A percentile compares a stretch with the other conserved stretches of the same genome.
Conservation (phyloP, 1,284 basidiomycete genomes). For the Neonothopanus nambi region DNA sequence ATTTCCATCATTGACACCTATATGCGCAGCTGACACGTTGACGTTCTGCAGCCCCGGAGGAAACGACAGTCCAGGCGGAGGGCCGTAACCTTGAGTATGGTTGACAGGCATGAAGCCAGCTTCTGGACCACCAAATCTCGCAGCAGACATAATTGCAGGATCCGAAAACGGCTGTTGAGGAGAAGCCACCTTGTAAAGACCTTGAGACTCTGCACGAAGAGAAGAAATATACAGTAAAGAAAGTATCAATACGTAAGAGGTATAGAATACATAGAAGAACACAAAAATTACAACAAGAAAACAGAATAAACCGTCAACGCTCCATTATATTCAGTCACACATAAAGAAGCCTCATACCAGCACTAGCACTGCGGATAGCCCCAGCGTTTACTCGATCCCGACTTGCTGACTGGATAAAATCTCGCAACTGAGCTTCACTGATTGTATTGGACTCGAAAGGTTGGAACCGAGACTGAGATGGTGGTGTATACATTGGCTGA, state of each 20-base stretch:
- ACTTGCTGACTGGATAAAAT: constrained; percentile 65
- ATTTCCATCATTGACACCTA: constrained; percentile 38
- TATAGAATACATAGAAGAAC: constrained; percentile 18
- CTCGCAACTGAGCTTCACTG: constrained; percentile 73
- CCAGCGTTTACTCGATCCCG: constrained; percentile 47
- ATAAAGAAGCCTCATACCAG: constrained; percentile 52
- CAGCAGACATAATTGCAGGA: constrained; percentile 82
- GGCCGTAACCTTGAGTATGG: constrained; percentile 48
- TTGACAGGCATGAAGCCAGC: constrained; percentile 17
- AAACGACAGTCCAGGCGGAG: constrained; percentile 63
- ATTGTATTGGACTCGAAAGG: constrained; percentile 50
- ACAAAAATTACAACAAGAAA: constrained; percentile 20
- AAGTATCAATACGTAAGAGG: too few relatives aligned
- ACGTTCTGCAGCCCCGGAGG: constrained; percentile 35
- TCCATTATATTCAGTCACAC: constrained; percentile 33
- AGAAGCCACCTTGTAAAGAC: constrained; percentile 37
- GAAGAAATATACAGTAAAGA: constrained; percentile 22
- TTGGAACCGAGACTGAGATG: constrained; percentile 50
- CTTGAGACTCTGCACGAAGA: constrained; percentile 23
- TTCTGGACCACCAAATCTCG: constrained; percentile 48
- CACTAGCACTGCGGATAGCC: constrained; percentile 32
- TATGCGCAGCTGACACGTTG: constrained; percentile 26
- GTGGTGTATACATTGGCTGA: constrained; percentile 33
- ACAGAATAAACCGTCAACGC: constrained; percentile 35
- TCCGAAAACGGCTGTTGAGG: constrained; percentile 60